phyloP scores from a whole-genome alignment of 2,329 filamentous ascomycete genomes.

The Cucurbitaria berberidis region DNA sequence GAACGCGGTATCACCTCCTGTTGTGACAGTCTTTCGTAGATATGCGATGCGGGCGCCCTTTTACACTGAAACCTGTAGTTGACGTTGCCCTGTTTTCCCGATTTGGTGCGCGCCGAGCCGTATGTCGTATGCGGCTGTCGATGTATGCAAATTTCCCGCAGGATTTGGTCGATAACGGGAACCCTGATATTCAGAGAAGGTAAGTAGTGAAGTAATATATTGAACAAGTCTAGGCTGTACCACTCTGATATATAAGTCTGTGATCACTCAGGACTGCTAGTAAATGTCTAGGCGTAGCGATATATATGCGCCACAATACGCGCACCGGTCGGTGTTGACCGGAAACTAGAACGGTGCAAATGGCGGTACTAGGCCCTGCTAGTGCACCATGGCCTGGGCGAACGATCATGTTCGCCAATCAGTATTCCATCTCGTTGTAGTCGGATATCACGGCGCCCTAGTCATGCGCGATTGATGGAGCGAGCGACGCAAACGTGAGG shows the following conservation, averaged over 20 bases:
- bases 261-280: not conserved
- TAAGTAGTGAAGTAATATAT: not conserved
- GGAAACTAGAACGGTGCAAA: constrained; percentile 9
- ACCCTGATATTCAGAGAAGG: not conserved
- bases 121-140: constrained; percentile 19
- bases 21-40: not conserved
- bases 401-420: constrained; percentile 14
- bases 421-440: not conserved
- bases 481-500: constrained; percentile 14
- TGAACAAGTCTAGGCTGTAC: not conserved
- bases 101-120: constrained; percentile 14
- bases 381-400: constrained; percentile 1
- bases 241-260: not conserved
- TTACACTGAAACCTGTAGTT: not conserved
- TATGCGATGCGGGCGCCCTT: not conserved
- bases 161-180: not conserved
- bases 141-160: not conserved
- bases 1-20: not conserved
- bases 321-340: constrained; percentile 5
- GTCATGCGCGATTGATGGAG: constrained; percentile 7
- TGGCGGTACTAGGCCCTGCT: constrained; percentile 11
- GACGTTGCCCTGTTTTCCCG: constrained; percentile 4
- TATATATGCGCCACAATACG: constrained; percentile 9
- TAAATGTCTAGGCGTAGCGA: not conserved
- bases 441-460: constrained; percentile 7